Percentiles rank a stretch among this genome's conserved stretches.
phyloP scores from a whole-genome alignment of 2,329 filamentous ascomycete genomes.

The Bipolaris gigantea region DNA sequence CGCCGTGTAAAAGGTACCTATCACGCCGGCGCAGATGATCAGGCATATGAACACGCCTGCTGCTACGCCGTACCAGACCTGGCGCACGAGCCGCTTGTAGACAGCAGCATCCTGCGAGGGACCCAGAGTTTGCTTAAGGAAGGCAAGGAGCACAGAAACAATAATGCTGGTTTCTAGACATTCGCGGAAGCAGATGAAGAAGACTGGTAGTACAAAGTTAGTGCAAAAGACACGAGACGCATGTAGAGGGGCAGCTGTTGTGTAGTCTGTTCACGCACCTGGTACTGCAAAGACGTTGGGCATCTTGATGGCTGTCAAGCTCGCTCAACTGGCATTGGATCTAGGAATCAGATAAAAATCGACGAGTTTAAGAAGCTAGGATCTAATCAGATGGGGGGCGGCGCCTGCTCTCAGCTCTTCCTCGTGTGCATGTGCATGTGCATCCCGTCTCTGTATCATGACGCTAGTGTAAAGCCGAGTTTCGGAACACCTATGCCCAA shows the following conservation, averaged over 20 bases:
- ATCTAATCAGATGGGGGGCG: conserved; percentile 31
- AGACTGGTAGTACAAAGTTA: conserved; percentile 54
- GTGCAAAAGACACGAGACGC: background rate
- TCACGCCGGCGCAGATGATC: conserved; percentile 65
- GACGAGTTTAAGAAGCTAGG: conserved; percentile 1
- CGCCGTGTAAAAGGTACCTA: conserved; percentile 70
- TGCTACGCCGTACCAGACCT: conserved; percentile 69
- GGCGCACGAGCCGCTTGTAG: conserved; percentile 69
- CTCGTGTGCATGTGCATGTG: conserved; percentile 2
- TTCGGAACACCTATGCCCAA: conserved; percentile 9
- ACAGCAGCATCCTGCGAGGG: conserved; percentile 62
- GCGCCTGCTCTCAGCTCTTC: background rate
- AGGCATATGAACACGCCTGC: conserved; percentile 67
- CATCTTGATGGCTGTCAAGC: conserved; percentile 46
- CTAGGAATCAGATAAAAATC: conserved; percentile 10
- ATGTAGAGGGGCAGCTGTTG: background rate
- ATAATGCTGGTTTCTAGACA: conserved; percentile 81
- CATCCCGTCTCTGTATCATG: conserved; percentile 2
- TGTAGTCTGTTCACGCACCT: conserved; percentile 42
- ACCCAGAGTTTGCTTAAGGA: conserved; percentile 78
- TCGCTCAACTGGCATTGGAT: background rate
- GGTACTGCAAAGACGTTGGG: conserved; percentile 74
- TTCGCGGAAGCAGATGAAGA: conserved; percentile 90
- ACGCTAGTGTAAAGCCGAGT: conserved; percentile 16
- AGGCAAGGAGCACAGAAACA: conserved; percentile 82